phyloP scores from a whole-genome alignment of 345 rosid genomes.

The Theobroma cacao region DNA sequence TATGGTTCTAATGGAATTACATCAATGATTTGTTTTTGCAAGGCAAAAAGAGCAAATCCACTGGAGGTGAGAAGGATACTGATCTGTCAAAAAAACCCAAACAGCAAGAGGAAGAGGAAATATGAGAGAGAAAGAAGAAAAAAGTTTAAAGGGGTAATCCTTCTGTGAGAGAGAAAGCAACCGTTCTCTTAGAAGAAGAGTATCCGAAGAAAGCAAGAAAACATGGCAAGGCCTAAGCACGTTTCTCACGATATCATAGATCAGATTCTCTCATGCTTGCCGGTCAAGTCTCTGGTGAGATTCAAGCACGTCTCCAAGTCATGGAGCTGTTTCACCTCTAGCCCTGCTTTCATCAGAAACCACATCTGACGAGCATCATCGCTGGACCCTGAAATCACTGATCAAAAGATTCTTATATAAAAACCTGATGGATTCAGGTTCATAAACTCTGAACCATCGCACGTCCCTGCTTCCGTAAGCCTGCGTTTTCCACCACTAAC shows the following conservation, averaged over 20 bases:
- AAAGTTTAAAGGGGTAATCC: too few relatives aligned
- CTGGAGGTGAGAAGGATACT: slow-evolving; percentile 80
- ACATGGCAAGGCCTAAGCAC: not conserved
- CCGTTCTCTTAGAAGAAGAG: too few relatives aligned
- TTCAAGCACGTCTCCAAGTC: not conserved
- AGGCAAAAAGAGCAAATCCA: slow-evolving; percentile 69
- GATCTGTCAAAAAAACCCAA: too few relatives aligned
- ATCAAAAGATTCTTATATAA: not conserved
- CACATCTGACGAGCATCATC: not conserved
- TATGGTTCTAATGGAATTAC: not conserved
- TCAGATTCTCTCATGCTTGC: not conserved
- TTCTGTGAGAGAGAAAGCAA: too few relatives aligned
- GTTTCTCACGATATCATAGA: not conserved
- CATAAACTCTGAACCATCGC: not conserved
- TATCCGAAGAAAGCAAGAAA: too few relatives aligned
- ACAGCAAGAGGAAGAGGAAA: too few relatives aligned
- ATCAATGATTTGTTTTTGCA: not conserved
- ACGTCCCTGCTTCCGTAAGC: not conserved
- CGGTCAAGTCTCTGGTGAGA: not conserved
- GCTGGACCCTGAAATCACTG: not conserved
- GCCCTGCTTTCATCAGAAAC: not conserved
- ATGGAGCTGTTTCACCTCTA: not conserved
- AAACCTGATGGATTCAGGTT: not conserved
- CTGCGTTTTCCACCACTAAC: not conserved
- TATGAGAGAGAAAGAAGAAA: too few relatives aligned